These are phyloP conservation scores for Pisolithus tinctorius DNA, from an alignment of 768 basidiomycete species.

Conservation along the genomic window DNA sequence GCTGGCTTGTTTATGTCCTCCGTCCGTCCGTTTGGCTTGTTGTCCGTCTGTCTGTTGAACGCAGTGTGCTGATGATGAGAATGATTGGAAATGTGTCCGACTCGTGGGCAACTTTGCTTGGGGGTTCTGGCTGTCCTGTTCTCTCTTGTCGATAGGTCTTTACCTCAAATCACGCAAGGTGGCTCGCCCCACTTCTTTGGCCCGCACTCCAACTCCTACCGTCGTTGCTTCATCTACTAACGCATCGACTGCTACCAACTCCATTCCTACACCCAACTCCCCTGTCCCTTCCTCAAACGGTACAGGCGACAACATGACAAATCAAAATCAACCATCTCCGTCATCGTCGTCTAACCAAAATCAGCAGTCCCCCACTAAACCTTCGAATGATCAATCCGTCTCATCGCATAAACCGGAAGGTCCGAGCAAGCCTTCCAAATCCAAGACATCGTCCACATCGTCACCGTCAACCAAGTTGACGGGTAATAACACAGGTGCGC, in stretches of 20 bases:
- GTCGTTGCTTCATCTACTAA: conserved; percentile 23
- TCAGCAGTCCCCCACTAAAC: conserved; percentile 22
- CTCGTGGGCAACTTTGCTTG: conserved; percentile 30
- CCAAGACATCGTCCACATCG: conserved; percentile 19
- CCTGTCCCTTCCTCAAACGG: conserved; percentile 27
- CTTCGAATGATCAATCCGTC: conserved; percentile 20
- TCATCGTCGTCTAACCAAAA: conserved; percentile 19
- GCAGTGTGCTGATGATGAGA: conserved; percentile 25
- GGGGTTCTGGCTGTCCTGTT: conserved; percentile 8
- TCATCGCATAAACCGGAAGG: conserved; percentile 22
- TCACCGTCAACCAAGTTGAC: background rate
- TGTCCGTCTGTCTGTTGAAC: conserved; percentile 25
- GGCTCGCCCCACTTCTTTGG: conserved; percentile 61
- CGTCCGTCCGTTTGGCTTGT: conserved; percentile 13
- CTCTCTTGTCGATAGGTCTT: conserved; percentile 49
- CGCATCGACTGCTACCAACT: background rate
- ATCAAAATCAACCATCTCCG: conserved; percentile 28
- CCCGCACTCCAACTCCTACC: conserved; percentile 31
- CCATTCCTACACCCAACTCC: conserved; percentile 10
- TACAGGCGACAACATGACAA: conserved; percentile 29
- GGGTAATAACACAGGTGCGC: conserved; percentile 22
- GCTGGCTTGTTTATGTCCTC: conserved; percentile 1
- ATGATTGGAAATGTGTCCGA: conserved; percentile 31
- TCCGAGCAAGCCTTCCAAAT: conserved; percentile 13
- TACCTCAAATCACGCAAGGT: conserved; percentile 81